These are phyloP conservation scores for Citropsis articulata DNA, from an alignment of 345 rosid species.

Conservation along the genomic window DNA sequence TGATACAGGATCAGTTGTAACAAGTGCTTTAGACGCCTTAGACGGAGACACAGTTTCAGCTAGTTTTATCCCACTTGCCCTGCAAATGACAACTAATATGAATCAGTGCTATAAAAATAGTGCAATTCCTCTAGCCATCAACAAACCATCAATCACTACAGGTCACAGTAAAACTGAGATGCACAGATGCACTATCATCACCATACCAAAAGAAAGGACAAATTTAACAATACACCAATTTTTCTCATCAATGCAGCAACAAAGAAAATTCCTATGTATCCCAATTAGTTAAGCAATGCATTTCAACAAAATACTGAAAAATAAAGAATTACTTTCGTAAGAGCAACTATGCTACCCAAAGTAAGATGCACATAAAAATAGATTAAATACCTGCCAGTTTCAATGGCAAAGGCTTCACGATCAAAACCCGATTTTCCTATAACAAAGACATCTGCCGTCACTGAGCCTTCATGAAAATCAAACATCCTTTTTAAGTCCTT, in stretches of 20 bases:
- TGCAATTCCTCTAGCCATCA: not conserved
- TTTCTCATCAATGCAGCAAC: not conserved
- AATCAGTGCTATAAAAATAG: not conserved
- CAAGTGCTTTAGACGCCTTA: conserved; percentile 28
- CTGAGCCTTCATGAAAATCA: conserved; percentile 57
- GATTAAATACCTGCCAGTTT: conserved; percentile 44
- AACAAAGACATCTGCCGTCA: conserved; percentile 75
- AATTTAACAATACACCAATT: conserved; percentile 2
- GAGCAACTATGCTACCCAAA: conserved; percentile 6
- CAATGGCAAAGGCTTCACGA: conserved; percentile 26
- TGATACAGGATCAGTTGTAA: conserved; percentile 23
- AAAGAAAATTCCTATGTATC: not conserved
- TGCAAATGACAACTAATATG: conserved; percentile 25
- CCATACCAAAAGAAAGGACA: not conserved
- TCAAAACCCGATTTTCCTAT: conserved; percentile 61
- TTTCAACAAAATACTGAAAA: conserved; percentile 7
- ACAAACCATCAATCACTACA: conserved; percentile 2
- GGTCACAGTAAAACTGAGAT: not conserved
- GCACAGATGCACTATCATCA: conserved; percentile 1
- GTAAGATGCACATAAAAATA: not conserved
- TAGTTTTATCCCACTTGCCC: conserved; percentile 40
- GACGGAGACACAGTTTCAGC: conserved; percentile 42
- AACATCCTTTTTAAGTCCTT: conserved; percentile 81
- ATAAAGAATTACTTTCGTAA: not conserved
- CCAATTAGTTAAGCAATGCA: not conserved